phyloP scores from a whole-genome alignment of 2,329 filamentous ascomycete species.

The Periconia macrospinosa region DNA sequence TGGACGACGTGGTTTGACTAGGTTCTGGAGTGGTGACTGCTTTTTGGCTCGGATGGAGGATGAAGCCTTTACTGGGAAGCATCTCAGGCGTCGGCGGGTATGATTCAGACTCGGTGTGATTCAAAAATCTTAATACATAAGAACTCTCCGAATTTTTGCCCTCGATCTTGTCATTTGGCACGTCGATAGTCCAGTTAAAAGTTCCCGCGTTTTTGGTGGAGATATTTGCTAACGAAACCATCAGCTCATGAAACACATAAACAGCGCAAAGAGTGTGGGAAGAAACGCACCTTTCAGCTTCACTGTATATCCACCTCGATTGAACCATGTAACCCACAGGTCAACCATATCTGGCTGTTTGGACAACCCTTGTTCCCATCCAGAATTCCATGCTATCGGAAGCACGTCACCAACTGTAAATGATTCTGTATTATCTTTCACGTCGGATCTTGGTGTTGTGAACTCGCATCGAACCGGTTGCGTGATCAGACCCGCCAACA shows the following conservation, averaged over 20 bases:
- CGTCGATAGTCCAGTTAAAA: slow-evolving; percentile 2
- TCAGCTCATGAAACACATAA: neutral
- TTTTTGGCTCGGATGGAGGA: neutral
- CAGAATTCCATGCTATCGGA: slow-evolving; percentile 1
- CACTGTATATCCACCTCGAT: neutral
- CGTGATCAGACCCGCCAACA: neutral
- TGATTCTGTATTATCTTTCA: neutral
- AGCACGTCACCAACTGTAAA: neutral
- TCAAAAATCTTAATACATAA: neutral
- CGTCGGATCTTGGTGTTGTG: neutral
- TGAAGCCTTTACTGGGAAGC: slow-evolving; percentile 3
- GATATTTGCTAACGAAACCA: neutral
- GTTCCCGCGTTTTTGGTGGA: neutral
- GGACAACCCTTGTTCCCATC: neutral
- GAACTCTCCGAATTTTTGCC: neutral
- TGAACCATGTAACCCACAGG: slow-evolving; percentile 1
- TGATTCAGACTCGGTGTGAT: neutral
- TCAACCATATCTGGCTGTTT: slow-evolving; percentile 1
- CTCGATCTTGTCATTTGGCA: neutral
- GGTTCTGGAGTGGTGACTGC: neutral
- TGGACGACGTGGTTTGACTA: neutral
- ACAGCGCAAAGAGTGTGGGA: neutral
- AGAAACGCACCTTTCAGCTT: neutral
- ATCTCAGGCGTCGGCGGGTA: neutral
- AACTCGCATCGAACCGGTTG: neutral